A percentile compares a stretch with the other conserved stretches of the same genome.
Evolutionary conservation across 768 basidiomycete species (phyloP).

Genomic region (Lyophyllum atratum): DNA sequence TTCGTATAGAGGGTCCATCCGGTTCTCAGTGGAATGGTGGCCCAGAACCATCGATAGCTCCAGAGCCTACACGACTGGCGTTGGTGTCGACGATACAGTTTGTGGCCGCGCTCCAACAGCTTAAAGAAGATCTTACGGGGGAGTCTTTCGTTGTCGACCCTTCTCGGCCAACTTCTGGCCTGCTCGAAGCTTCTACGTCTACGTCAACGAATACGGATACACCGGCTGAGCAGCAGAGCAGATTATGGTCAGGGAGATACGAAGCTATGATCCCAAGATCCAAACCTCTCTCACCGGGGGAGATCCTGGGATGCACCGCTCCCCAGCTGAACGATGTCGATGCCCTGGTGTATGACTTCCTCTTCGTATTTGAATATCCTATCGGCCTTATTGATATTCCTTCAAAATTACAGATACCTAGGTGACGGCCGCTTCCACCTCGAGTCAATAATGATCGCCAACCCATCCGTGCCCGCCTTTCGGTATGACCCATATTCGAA

Average conservation of each 20-base stretch:
- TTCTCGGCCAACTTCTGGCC: constrained; percentile 1
- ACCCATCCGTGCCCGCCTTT: constrained; percentile 92
- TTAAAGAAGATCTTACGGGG: constrained; percentile 74
- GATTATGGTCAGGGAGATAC: constrained; percentile 64
- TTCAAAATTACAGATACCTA: constrained; percentile 67
- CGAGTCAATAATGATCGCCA: constrained; percentile 99
- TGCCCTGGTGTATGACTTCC: constrained; percentile 75
- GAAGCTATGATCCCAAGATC: constrained; percentile 79
- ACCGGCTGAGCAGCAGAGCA: constrained; percentile 14
- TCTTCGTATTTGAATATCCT: background rate
- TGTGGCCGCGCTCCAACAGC: constrained; percentile 84
- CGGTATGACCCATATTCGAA: constrained; percentile 99
- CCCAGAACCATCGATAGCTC: constrained; percentile 14
- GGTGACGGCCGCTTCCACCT: constrained; percentile 98
- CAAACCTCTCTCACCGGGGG: constrained; percentile 93
- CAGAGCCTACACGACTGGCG: constrained; percentile 69
- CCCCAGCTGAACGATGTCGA: constrained; percentile 79
- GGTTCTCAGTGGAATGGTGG: constrained; percentile 10
- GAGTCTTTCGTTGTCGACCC: constrained; percentile 32
- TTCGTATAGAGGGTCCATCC: constrained; percentile 60
- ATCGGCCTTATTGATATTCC: constrained; percentile 7
- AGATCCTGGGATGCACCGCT: constrained; percentile 96
- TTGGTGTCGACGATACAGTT: constrained; percentile 98
- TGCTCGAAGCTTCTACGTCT: constrained; percentile 11
- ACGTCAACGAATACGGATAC: background rate